Base-by-base conservation (phyloP, 345 rosid genomes). In the Boechera retrofracta region DNA sequence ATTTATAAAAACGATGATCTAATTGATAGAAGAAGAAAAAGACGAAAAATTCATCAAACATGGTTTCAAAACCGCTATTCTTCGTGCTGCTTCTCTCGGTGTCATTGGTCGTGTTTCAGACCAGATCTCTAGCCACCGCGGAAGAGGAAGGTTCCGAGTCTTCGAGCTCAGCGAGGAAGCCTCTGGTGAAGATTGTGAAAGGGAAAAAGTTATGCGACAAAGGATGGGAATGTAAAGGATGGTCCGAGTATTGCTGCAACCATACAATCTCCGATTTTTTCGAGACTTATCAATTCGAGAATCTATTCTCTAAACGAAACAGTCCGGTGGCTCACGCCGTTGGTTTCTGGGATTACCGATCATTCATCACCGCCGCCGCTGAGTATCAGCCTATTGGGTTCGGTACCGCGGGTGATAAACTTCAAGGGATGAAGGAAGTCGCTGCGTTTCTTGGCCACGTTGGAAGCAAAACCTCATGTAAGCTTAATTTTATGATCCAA, bases 391-490 rank as follows among this genome's bases (percentile, higher is more conserved):
- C 93, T 38, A 82, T 62, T 0, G 96, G 93, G 7, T 90, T 90
- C 12, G 91, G 93, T 16, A 90, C 96, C 52, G 12, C 88, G 10
- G 93, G 90, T 0, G 89, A 82, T 44, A 88, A 90, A 82, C 71
- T 45, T n/a, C 79, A 28, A 63, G 86, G 83, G 10, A 86, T 84
- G 87, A 88, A 85, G 79, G 92, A 88, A 76, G 79, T 88, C 24
- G 85, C 95, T 16, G 92, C 91, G 36, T 89, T 89, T 85, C 87
- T 88, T 5, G 93, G 96, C n/a, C 91, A 88, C 68, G 91, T 88
- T 9, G 96, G 93, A 12, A 88, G 93, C 96, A 89, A 89, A 83
- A 90, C 96, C 38, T 88, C 93, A 7, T 90, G 91, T 83, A 39
- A 82, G 66, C 54, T 24, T 47, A 31, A 3, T 42, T 63, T 42